Evolutionary conservation across 345 rosid genomes (phyloP).

Genomic region (Angophora floribunda): DNA sequence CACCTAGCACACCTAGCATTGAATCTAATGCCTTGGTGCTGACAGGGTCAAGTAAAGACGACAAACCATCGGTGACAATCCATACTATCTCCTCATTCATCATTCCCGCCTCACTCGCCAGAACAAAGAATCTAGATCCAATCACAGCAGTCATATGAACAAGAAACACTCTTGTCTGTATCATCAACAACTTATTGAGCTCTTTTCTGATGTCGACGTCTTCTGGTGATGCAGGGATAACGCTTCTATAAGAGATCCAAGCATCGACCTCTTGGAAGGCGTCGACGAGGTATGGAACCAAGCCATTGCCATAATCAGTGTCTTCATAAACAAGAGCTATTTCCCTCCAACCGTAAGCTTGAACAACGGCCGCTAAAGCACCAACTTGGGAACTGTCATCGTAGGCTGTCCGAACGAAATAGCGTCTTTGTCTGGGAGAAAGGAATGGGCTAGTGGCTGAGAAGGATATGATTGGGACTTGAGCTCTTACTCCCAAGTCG

Average conservation of each 20-base stretch:
- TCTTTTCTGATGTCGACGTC: slow-evolving; percentile 4
- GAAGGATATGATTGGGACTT: slow-evolving; percentile 23
- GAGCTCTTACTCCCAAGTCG: slow-evolving; percentile 15
- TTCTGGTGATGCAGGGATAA: slow-evolving; percentile 3
- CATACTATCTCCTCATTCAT: slow-evolving; percentile 20
- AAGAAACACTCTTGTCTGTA: slow-evolving; percentile 30
- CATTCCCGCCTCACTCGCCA: slow-evolving; percentile 17
- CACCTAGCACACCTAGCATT: slow-evolving; percentile 5
- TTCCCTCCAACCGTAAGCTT: slow-evolving; percentile 21
- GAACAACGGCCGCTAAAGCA: slow-evolving; percentile 13
- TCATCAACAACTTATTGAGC: slow-evolving; percentile 13
- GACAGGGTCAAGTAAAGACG: background rate
- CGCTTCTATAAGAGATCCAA: slow-evolving; percentile 5
- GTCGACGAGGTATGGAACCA: slow-evolving; percentile 14
- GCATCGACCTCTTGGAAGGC: slow-evolving; percentile 12
- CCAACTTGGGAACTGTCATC: slow-evolving; percentile 17
- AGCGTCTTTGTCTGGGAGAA: background rate
- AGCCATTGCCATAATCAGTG: slow-evolving; percentile 17
- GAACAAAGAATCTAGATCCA: slow-evolving; percentile 11
- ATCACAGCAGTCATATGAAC: slow-evolving; percentile 20
- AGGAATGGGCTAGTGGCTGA: slow-evolving; percentile 18
- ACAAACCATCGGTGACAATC: slow-evolving; percentile 23
- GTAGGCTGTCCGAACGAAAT: slow-evolving; percentile 14
- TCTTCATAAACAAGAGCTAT: slow-evolving; percentile 20
- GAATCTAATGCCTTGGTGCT: background rate